Base-by-base conservation (phyloP, 139 green algal genomes). In the Haematococcus lacustris region DNA sequence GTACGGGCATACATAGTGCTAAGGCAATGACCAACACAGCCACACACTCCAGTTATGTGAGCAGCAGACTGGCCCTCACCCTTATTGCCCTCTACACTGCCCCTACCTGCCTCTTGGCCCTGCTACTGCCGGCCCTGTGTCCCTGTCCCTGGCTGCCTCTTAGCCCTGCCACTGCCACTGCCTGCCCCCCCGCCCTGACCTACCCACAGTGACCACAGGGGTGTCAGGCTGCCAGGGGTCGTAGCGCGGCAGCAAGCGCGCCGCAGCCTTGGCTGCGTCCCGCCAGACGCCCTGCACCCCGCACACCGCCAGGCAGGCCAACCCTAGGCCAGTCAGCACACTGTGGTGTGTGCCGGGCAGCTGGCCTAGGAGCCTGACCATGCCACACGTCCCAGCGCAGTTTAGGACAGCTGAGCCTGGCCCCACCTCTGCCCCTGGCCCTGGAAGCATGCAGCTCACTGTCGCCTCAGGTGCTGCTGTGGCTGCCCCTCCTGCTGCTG, bases 181-280 rank as follows among this genome's bases (percentile, higher is more conserved):
- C 3, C 17, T 63, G 23, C 3, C 21, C 25, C n/a, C 53, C 23
- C 17, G 37, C 3, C 37, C 35, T 9, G 38, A 74, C 70, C 59
- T n/a, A 71, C 72, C 51, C 2, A 64, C 66, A 28, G 47, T 72
- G 43, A 66, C 57, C 6, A 71, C 43, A 28, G 63, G 63, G 13
- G 33, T 39, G 38, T 41, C n/a, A 13, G 26, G n/a, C 28, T 68
- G 35, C 51, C 73, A 23, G 1, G 32, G n/a, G 63, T 78, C 73
- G 62, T 62, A 78, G 2, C 65, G 50, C 5, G 61, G 51, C 30
- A 69, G 63, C n/a, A 66, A 50, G 1, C 26, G 26, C 2, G 32
- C 6, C 35, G 69, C 51, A 17, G 73, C 50, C 51, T 69, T 71
- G 73, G 37, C 61, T 28, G 65, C 73, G 30, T 73, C 73, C 38